A percentile compares a stretch with the other conserved stretches of the same genome.
Evolutionary conservation across 441 rosid species (phyloP).

Genomic region (Melianthus villosus): DNA sequence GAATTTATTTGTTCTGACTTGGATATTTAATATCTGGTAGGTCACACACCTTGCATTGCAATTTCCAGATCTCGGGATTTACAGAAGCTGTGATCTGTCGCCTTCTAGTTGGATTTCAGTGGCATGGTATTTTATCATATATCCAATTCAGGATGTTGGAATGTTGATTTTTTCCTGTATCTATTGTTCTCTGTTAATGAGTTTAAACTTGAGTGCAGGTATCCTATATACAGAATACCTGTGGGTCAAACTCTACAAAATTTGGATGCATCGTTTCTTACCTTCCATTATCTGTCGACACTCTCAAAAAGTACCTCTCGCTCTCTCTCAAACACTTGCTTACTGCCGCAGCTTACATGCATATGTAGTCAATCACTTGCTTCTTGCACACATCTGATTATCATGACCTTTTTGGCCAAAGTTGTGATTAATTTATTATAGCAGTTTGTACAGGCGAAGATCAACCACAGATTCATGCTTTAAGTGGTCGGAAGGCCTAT

Average conservation of each 20-base stretch:
- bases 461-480: conserved; percentile 9
- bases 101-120: conserved; percentile 51
- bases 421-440: not conserved
- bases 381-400: too few relatives aligned
- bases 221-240: conserved; percentile 30
- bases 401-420: not conserved
- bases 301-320: conserved; percentile 12
- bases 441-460: conserved; percentile 10
- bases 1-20: conserved; percentile 3
- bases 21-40: conserved; percentile 8
- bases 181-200: not conserved
- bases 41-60: conserved; percentile 25
- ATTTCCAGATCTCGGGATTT: conserved; percentile 33
- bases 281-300: conserved; percentile 23
- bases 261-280: conserved; percentile 24
- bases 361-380: too few relatives aligned
- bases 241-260: conserved; percentile 24
- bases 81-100: conserved; percentile 37
- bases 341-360: not conserved
- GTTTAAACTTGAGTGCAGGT: conserved; percentile 18
- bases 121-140: conserved; percentile 29
- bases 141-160: not conserved
- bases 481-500: conserved; percentile 9
- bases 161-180: not conserved
- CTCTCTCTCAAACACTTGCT: conserved; percentile 5